These are phyloP conservation scores for Laguncularia racemosa DNA, from an alignment of 345 rosid genomes.

Conservation along the genomic window DNA sequence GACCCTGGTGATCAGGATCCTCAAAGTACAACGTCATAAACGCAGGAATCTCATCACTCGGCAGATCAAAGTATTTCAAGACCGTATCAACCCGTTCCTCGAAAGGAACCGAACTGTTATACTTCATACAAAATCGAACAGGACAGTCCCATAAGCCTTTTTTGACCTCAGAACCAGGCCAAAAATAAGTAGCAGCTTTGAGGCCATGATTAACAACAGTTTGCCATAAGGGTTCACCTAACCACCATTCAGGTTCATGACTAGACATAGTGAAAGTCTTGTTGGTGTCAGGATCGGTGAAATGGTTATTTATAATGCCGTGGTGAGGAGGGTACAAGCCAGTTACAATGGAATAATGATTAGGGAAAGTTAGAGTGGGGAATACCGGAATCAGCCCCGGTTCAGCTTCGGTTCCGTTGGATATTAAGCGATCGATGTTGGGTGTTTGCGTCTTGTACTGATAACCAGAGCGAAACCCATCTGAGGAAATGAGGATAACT, in stretches of 20 bases:
- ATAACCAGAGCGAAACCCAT: conserved; percentile 94
- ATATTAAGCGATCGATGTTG: conserved; percentile 60
- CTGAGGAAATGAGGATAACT: conserved; percentile 74
- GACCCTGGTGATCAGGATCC: conserved; percentile 98
- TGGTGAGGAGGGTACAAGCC: conserved; percentile 89
- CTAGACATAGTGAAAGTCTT: conserved; percentile 56
- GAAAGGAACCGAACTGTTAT: conserved; percentile 71
- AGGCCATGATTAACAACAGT: conserved; percentile 77
- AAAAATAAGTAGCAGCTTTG: conserved; percentile 79
- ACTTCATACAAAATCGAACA: conserved; percentile 36
- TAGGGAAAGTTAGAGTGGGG: conserved; percentile 85
- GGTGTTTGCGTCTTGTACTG: conserved; percentile 74
- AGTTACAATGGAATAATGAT: conserved; percentile 89
- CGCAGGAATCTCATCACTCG: conserved; percentile 51
- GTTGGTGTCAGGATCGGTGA: conserved; percentile 56
- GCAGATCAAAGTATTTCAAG: conserved; percentile 70
- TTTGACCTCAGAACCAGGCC: conserved; percentile 98
- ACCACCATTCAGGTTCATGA: conserved; percentile 92
- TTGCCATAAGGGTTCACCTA: conserved; percentile 95
- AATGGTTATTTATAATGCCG: conserved; percentile 69
- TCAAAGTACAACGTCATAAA: conserved; percentile 86
- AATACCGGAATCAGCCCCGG: conserved; percentile 82
- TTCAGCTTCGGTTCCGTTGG: conserved; percentile 83
- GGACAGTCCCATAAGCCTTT: conserved; percentile 93
- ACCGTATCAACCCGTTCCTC: conserved; percentile 81